Evolutionary conservation across 805 yeast genomes (phyloP), one percentile per base, ranked within the genome.

Genomic region (Candida adriatica): DNA sequence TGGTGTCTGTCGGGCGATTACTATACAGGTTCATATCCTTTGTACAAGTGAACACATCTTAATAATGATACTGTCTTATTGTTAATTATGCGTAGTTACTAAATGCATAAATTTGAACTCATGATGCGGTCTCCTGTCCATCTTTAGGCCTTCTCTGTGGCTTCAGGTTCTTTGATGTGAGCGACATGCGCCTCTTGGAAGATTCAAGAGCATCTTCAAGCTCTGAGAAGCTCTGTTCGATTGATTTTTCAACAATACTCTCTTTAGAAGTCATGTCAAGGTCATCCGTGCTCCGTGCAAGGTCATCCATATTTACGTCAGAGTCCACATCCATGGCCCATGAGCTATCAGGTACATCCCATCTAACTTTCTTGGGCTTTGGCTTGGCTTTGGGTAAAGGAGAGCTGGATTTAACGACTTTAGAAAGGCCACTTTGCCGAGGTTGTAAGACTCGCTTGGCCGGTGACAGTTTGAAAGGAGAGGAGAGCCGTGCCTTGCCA

Each of bases 301-400:
- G 27, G 26, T 49, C 53, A 16, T 45, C 45, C 51, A 47, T 47
- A 16, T 38, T 39, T 6, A 45, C 43, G 37, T 49, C 55, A 1
- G 51, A 42, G 21, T 46, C 33, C 13, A 24, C 30, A 6, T 26
- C 29, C 14, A 35, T 33, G 13, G 18, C 6, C n/a, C 17, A 6
- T 4, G 19, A 30, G 6, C 39, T 31, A 19, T 14, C 22, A 28
- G 65, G 66, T 9, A 60, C 59, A 36, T 62, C 63, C 70, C 73
- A 68, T 39, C 73, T 58, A 2, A 70, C 75, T 36, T 61, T 66
- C 32, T 66, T 67, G 9, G 50, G 27, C 36, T 55, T 59, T 18
- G 31, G 13, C 26, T 30, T 29, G 10, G 38, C 32, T 8, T 36
- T 35, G 3, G 48, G 46, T 3, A 44, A 25, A 8, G 44, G 43